Conservation (phyloP, 1,284 basidiomycete species). For the Trametes polyzona region DNA sequence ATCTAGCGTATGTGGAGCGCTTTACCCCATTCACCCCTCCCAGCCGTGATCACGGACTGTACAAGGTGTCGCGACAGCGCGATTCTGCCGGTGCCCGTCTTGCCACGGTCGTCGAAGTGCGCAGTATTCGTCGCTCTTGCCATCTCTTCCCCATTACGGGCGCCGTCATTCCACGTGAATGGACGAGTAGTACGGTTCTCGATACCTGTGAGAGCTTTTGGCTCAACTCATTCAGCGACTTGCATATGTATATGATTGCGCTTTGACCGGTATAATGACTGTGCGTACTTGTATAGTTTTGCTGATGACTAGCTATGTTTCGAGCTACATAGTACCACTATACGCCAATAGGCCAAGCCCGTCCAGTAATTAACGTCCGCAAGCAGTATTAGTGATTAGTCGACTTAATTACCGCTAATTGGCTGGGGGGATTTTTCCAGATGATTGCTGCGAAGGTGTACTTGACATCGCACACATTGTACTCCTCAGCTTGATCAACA, state of each 20-base stretch:
- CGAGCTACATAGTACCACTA: neutral
- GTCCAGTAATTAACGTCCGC: no score
- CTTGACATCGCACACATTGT: constrained; percentile 22
- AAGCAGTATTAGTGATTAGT: no score
- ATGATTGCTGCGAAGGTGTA: constrained; percentile 7
- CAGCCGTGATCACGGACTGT: constrained; percentile 16
- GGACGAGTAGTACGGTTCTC: constrained; percentile 39
- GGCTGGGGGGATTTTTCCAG: neutral
- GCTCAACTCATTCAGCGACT: constrained; percentile 36
- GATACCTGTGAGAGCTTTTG: constrained; percentile 36
- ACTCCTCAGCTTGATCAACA: constrained; percentile 23
- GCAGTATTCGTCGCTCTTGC: constrained; percentile 30
- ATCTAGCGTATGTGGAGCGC: constrained; percentile 41
- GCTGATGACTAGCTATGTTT: neutral
- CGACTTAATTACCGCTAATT: neutral
- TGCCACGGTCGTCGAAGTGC: constrained; percentile 31
- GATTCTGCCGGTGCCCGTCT: constrained; percentile 15
- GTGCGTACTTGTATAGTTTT: neutral
- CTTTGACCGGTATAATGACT: neutral
- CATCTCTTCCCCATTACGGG: constrained; percentile 33
- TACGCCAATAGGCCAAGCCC: no score
- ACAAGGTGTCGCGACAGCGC: constrained; percentile 21
- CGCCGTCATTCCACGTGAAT: constrained; percentile 26
- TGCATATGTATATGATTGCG: constrained; percentile 28
- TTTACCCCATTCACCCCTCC: constrained; percentile 29